Base-by-base conservation (phyloP, 2,329 filamentous ascomycete species). In the Apiospora kogelbergensis region DNA sequence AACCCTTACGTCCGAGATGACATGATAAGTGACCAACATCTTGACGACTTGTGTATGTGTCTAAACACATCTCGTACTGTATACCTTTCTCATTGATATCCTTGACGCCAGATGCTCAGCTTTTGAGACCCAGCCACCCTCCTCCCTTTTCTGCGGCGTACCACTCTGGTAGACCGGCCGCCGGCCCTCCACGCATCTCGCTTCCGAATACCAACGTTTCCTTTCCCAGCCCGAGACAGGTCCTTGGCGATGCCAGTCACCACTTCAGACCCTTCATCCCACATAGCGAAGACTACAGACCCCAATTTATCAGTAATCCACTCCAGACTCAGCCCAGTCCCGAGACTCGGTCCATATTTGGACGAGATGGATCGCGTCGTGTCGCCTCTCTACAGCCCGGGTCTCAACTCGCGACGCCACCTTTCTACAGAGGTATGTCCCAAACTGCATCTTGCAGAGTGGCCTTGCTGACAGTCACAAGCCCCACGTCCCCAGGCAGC, bases 161-260 rank as follows among this genome's bases (percentile, higher is more conserved):
- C 64, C 53, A 48, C 44, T 33, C 45, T 26, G 60, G 30, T 40
- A 41, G 45, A 24, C 65, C 66, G 20, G 63, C 65, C 41, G 53
- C 46, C n/a, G 48, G 26, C 15, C 69, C 68, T 48, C 71, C 73
- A 13, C 75, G 72, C 48, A 37, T 74, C 42, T 76, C 76, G 1
- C 67, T 77, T 9, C 73, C 75, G 6, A 63, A 70, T 17, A 66
- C 53, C 53, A 53, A 68, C 13, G 65, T 63, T 41, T 33, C 57
- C 30, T 65, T 68, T 22, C 70, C 60, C 46, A 70, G 71, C 24
- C 71, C 70, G 53, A 67, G 65, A 48, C 76, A 76, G 24, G 71
- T 78, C 6, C 30, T 78, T 9, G 74, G 74, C 24, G 77, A 78
- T 72, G 77, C 77, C 17, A 78, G 76, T 40, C 77, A 76, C 68